phyloP scores from a whole-genome alignment of 257 asterid species.

The Gentiana macrophylla region DNA sequence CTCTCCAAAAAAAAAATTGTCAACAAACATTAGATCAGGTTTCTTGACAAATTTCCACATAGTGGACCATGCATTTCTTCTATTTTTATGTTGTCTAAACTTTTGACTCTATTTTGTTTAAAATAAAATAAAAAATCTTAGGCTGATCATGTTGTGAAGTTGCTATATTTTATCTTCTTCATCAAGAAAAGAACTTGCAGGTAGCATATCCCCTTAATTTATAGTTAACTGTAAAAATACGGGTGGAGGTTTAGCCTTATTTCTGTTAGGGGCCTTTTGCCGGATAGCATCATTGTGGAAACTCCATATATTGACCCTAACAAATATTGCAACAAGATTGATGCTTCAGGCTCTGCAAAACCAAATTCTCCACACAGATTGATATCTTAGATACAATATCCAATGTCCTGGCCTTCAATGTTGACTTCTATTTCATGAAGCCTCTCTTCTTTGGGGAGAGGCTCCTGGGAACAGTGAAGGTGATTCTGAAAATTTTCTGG shows the following conservation, averaged over 20 bases:
- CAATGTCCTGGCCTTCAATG: slow-evolving; percentile 42
- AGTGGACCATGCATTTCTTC: slow-evolving; percentile 10
- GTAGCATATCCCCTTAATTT: slow-evolving; percentile 10
- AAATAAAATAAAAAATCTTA: slow-evolving; percentile 9
- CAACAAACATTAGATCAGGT: too few species aligned
- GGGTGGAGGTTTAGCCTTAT: slow-evolving; percentile 70
- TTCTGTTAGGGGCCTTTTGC: slow-evolving; percentile 54
- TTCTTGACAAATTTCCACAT: too few species aligned
- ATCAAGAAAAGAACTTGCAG: slow-evolving; percentile 26
- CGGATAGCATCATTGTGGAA: slow-evolving; percentile 54
- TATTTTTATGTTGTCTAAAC: slow-evolving; percentile 14
- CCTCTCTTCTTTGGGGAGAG: slow-evolving; percentile 60
- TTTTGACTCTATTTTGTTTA: slow-evolving; percentile 27
- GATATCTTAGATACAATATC: slow-evolving; percentile 31
- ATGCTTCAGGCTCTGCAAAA: slow-evolving; percentile 60
- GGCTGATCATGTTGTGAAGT: slow-evolving; percentile 16
- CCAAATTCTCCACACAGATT: slow-evolving; percentile 40
- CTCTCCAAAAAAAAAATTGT: too few species aligned
- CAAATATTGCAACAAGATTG: slow-evolving; percentile 67
- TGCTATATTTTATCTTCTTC: slow-evolving; percentile 16
- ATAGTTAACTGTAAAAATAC: slow-evolving; percentile 39
- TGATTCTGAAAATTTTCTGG: slow-evolving; percentile 54
- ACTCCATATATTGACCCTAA: slow-evolving; percentile 70
- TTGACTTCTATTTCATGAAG: slow-evolving; percentile 71
- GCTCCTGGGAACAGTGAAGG: slow-evolving; percentile 57